Conservation (phyloP, 306 rosid species). For the Senna siamea region DNA sequence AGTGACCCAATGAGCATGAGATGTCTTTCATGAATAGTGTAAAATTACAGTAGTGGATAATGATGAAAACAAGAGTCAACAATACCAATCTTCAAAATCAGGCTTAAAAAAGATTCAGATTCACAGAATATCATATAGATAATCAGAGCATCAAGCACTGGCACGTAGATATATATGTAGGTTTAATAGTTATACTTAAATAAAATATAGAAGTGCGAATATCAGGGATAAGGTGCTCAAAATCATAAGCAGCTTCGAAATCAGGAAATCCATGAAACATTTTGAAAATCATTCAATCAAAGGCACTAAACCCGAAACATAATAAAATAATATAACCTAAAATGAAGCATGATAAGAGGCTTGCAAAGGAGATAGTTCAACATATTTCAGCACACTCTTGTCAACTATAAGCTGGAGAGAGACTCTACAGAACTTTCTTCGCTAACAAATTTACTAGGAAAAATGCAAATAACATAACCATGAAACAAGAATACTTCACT, state of each 20-base stretch:
- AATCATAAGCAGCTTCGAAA: slow-evolving; percentile 24
- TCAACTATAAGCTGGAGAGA: no score
- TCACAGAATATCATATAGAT: no score
- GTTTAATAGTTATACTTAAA: background rate
- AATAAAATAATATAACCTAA: background rate
- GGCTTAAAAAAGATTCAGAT: background rate
- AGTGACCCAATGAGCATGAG: background rate
- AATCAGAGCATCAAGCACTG: background rate
- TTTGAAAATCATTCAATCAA: slow-evolving; percentile 6
- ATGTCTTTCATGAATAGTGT: background rate
- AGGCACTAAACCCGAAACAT: background rate
- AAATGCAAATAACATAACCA: slow-evolving; percentile 9
- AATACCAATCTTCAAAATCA: background rate
- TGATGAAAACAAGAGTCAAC: background rate
- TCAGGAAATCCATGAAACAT: slow-evolving; percentile 5
- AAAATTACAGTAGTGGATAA: background rate
- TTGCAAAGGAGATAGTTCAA: background rate
- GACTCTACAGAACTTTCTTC: no score
- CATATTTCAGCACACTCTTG: no score
- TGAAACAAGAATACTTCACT: slow-evolving; percentile 2
- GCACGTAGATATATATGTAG: background rate
- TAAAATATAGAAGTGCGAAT: background rate
- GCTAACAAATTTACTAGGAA: slow-evolving; percentile 8
- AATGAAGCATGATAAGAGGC: background rate
- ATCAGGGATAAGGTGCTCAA: background rate